Evolutionary conservation across 1,284 basidiomycete species (phyloP).

Genomic region (Trametes versicolor): DNA sequence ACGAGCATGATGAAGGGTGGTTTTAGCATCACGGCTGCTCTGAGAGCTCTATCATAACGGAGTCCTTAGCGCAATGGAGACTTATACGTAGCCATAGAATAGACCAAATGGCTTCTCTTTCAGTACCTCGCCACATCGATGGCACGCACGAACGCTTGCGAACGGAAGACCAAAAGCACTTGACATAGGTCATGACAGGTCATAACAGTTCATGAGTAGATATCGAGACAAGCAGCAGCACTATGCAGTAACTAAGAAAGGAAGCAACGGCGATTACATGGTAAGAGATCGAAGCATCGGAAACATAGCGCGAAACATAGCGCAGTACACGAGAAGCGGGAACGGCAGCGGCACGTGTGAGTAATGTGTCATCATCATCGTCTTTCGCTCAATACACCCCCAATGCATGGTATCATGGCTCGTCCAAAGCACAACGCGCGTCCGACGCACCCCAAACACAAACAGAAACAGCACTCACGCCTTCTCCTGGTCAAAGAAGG

Average conservation of each 20-base stretch:
- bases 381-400: conserved; percentile 3
- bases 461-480: conserved; percentile 30
- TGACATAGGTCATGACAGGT: conserved; percentile 27
- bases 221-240: conserved; percentile 22
- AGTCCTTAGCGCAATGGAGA: too few species aligned
- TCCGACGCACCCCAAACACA: not conserved
- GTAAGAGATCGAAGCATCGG: conserved; percentile 21
- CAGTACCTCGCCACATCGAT: too few species aligned
- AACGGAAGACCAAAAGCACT: not conserved
- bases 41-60: too few species aligned
- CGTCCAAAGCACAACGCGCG: conserved; percentile 7
- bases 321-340: conserved; percentile 17
- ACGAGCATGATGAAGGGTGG: too few species aligned
- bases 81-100: too few species aligned
- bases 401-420: conserved; percentile 11
- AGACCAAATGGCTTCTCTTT: too few species aligned
- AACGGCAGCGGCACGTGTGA: conserved; percentile 2
- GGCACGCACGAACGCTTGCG: not conserved
- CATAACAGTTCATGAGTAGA: conserved; percentile 26
- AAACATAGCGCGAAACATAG: conserved; percentile 16
- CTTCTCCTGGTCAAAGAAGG: conserved; percentile 81
- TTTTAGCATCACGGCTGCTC: too few species aligned
- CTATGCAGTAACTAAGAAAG: conserved; percentile 12
- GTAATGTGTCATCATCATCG: not conserved
- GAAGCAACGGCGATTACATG: conserved; percentile 22